Percentiles rank a stretch among this genome's conserved stretches.
These are phyloP conservation scores for Fusarium nanum DNA, from an alignment of 2,329 filamentous ascomycete species.

Conservation along the genomic window DNA sequence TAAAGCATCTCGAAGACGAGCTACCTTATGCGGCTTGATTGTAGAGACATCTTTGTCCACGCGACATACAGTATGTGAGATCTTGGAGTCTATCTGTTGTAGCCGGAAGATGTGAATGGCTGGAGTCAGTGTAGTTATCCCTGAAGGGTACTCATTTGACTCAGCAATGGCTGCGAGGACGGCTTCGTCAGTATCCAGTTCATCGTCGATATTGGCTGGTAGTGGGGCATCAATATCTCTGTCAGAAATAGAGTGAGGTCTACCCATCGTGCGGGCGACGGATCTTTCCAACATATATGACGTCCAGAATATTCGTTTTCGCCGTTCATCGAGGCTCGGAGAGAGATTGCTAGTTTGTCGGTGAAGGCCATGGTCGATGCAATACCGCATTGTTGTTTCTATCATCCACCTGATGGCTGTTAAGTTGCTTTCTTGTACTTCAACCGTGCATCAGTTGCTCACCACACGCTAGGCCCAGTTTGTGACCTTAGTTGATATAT, in stretches of 20 bases:
- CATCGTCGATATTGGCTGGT: neutral
- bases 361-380: conserved; percentile 3
- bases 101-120: conserved; percentile 8
- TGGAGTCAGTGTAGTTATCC: neutral
- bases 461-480: neutral
- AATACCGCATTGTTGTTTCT: neutral
- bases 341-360: neutral
- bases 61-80: neutral
- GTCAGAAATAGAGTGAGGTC: conserved; percentile 5
- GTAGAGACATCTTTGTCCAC: neutral
- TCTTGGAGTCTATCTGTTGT: conserved; percentile 4
- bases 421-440: rapidly evolving
- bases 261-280: conserved; percentile 1
- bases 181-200: neutral
- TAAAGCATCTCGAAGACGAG: neutral
- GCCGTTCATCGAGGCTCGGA: neutral
- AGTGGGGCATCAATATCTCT: conserved; percentile 1
- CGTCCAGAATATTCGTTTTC: conserved; percentile 7
- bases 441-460: neutral
- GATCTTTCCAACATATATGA: conserved; percentile 8
- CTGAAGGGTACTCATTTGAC: neutral
- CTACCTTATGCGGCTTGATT: neutral
- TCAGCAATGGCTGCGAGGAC: neutral
- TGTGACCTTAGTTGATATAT: conserved; percentile 9
- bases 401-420: neutral